Evolutionary conservation across 805 yeast genomes (phyloP).

Genomic region (Lipomyces sp.): DNA sequence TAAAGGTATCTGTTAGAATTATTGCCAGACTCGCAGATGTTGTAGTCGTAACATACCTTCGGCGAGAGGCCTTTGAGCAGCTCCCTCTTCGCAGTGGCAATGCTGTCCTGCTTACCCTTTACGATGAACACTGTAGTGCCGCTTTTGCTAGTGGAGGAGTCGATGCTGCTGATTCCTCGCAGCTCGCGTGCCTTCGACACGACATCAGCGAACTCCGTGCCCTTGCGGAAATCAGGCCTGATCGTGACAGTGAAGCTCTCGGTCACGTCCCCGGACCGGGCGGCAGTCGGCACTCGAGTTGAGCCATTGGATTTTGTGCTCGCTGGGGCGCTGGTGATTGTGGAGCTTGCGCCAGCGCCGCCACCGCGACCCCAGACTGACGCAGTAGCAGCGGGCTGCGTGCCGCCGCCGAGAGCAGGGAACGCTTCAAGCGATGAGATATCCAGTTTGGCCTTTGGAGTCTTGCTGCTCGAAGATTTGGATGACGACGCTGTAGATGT

Average conservation of each 20-base stretch:
- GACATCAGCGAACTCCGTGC: constrained; percentile 66
- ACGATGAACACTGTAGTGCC: constrained; percentile 68
- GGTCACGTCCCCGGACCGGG: constrained; percentile 61
- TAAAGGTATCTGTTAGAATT: not conserved
- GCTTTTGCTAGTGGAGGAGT: constrained; percentile 23
- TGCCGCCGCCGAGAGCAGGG: constrained; percentile 33
- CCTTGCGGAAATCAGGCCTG: constrained; percentile 51
- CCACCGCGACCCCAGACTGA: constrained; percentile 30
- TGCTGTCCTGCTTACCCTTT: constrained; percentile 66
- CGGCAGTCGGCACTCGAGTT: constrained; percentile 36
- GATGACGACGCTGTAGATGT: constrained; percentile 9
- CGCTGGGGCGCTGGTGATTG: constrained; percentile 17
- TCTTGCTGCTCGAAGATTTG: constrained; percentile 3
- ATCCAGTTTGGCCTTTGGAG: constrained; percentile 27
- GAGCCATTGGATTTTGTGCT: constrained; percentile 31
- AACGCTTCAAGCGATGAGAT: constrained; percentile 35
- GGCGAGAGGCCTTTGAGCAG: constrained; percentile 72
- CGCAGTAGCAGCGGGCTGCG: constrained; percentile 8
- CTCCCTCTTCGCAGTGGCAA: constrained; percentile 68
- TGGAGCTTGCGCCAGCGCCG: constrained; percentile 10
- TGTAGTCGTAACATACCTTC: constrained; percentile 52
- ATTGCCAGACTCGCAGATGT: not conserved
- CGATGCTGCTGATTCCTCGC: constrained; percentile 18
- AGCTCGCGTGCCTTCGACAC: constrained; percentile 43
- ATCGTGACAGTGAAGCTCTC: constrained; percentile 74